phyloP scores from a whole-genome alignment of 257 asterid genomes.

The Buddleja alternifolia region DNA sequence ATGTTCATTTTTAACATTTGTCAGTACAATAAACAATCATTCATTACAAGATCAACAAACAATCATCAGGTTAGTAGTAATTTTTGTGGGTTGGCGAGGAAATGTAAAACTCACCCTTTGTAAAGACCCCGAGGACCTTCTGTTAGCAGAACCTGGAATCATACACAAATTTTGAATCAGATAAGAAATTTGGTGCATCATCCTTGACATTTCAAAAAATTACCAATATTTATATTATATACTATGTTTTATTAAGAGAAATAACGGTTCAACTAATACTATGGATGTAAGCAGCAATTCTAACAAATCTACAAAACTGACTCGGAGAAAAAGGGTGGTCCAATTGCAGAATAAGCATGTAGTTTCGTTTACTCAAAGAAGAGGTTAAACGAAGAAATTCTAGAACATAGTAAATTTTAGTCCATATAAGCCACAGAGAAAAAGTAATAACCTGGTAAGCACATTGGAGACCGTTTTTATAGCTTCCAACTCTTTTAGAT shows the following conservation, averaged over 20 bases:
- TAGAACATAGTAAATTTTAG: slow-evolving; percentile 6
- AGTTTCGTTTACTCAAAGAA: slow-evolving; percentile 17
- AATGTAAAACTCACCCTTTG: slow-evolving; percentile 76
- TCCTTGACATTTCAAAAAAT: slow-evolving; percentile 3
- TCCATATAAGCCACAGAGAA: slow-evolving; percentile 27
- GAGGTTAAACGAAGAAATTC: not conserved
- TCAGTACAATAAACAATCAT: not conserved
- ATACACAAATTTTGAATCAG: slow-evolving; percentile 18
- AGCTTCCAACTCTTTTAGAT: slow-evolving; percentile 60
- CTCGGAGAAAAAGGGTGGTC: not conserved
- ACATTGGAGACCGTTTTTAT: slow-evolving; percentile 84
- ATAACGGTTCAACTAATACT: slow-evolving; percentile 8
- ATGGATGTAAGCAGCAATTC: slow-evolving; percentile 19
- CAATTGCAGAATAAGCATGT: slow-evolving; percentile 10
- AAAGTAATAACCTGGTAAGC: slow-evolving; percentile 74
- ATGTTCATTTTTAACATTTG: slow-evolving; percentile 23
- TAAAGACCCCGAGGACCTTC: slow-evolving; percentile 95
- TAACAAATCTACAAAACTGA: not conserved
- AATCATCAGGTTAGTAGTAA: slow-evolving; percentile 5
- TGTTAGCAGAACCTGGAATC: slow-evolving; percentile 74
- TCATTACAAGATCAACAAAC: slow-evolving; percentile 10
- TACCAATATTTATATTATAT: not conserved
- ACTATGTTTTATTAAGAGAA: not conserved
- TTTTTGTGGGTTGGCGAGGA: not conserved
- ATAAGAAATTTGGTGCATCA: slow-evolving; percentile 4